Base-by-base conservation (phyloP, 208 protist species). In the Acanthamoeba healyi region DNA sequence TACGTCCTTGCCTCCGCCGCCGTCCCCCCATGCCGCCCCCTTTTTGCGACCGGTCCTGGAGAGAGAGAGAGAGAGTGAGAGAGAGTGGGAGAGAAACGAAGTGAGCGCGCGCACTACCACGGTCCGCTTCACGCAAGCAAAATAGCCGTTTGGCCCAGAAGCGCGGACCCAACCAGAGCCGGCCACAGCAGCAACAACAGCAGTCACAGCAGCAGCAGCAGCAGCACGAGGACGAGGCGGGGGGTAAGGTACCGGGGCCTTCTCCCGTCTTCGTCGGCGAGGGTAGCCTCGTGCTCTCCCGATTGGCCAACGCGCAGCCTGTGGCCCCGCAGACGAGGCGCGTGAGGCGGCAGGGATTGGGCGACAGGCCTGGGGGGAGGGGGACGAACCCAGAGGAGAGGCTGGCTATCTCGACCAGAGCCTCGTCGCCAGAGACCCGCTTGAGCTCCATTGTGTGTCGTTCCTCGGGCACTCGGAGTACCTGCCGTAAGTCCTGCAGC, bases 401-500 rank as follows among this genome's bases (percentile, higher is more conserved):
- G 58, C 79, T 70, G 42, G 87, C 54, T 4, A 93, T 4, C 63
- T 93, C 87, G 42, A 15, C 12, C 14, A 93, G 63, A n/a, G 32
- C 34, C 29, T 93, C 87, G 61, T 93, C 87, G 10, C 79, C 87
- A 29, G 42, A 26, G n/a, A 93, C 87, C 26, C 87, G n/a, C 63
- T 93, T 93, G 26, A 93, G 54, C 32, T 93, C 87, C 87, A 93
- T 93, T 51, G 49, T 93, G 87, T 93, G 87, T 7, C 87, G 36
- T 34, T 93, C 87, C 32, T 93, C 87, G 12, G 87, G 34, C 7
- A 93, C 42, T 26, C 87, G 10, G 24, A 93, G 56, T 19, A 77
- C 32, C 26, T 93, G 61, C 38, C 87, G 36, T 14, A 93, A 26
- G 38, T 93, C 87, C 44, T 93, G 87, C 22, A 93, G 26, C 40